phyloP scores from a whole-genome alignment of 495 filamentous ascomycete species.

The Neurospora sp. region DNA sequence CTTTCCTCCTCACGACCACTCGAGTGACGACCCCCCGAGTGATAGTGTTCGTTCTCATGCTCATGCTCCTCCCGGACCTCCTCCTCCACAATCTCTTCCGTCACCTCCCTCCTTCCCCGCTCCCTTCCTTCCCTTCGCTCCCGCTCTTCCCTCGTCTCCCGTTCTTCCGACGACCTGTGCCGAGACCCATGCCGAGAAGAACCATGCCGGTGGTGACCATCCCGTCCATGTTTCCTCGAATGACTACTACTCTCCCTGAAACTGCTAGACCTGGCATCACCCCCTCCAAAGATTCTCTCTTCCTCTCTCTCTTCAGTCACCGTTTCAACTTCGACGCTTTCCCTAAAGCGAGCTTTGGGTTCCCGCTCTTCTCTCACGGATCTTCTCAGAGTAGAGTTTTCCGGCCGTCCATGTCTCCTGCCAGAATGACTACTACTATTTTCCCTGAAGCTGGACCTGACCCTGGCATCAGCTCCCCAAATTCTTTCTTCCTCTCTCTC shows the following conservation, averaged over 20 bases:
- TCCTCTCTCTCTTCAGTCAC: background rate
- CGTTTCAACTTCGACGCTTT: background rate
- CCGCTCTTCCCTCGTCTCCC: conserved; percentile 15
- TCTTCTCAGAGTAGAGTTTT: background rate
- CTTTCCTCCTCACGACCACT: background rate
- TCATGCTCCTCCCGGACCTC: conserved; percentile 58
- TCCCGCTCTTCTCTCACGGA: background rate
- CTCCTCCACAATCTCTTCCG: conserved; percentile 78
- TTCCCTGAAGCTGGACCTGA: background rate
- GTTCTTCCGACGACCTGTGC: background rate
- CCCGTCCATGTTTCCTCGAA: background rate
- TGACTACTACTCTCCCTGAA: background rate
- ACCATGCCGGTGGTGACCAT: background rate
- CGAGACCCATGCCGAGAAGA: background rate
- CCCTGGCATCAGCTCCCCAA: background rate
- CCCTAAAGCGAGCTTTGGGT: background rate
- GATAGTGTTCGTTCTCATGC: background rate
- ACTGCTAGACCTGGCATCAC: background rate
- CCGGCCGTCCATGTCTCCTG: background rate
- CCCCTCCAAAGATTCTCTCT: background rate
- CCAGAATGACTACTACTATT: background rate
- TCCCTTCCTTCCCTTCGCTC: background rate
- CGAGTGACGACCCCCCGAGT: background rate
- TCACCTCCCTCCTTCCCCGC: conserved; percentile 23
- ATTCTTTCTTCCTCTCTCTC: background rate